Evolutionary conservation across 371 early-diverging fungal species (phyloP), one percentile per base, ranked within the genome.

Genomic region (Syncephalastrum contaminatum): DNA sequence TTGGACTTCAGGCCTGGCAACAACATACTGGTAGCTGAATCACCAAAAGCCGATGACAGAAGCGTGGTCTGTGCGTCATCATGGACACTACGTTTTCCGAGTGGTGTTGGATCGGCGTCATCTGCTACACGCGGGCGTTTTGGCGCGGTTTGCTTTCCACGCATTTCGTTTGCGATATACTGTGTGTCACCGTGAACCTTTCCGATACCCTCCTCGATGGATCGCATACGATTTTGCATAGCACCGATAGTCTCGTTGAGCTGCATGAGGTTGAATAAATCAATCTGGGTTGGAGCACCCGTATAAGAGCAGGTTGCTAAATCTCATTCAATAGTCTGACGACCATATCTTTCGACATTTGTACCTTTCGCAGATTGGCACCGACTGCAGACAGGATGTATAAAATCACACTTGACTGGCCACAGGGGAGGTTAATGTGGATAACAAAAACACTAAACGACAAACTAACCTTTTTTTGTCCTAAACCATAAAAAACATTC

Each of bases 371-470:
- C 60, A 25, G 56, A 58, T 24, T 67, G 64, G 51, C 80, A 79
- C 22, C 80, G 56, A 20, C 59, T 51, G 42, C 80, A 79, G 24
- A 59, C 56, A 19, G 80, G 80, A 65, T 79, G 80, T 43, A 64
- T 58, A 62, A 79, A 79, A 48, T 75, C 80, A 56, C 80, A 79
- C 49, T 79, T 79, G n/a, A 79, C 80, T 78, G 44, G 54, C 43
- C 16, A 27, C 27, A 18, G 24, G 22, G n/a, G 16, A 1, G n/a
- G 36, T 51, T 21, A 44, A 44, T 30, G 10, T 30, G 36, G 36
- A 39, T 16, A 19, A 20, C n/a, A 16, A 40, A 15, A 13, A 4
- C 19, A 44, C 36, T 15, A 20, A 20, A 30, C 8, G 42, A 12
- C 8, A 24, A 36, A 21, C 41, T 13, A 36, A 71, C 75, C 75